Evolutionary conservation across 805 yeast genomes (phyloP).

Genomic region (Ogataea dorogensis): DNA sequence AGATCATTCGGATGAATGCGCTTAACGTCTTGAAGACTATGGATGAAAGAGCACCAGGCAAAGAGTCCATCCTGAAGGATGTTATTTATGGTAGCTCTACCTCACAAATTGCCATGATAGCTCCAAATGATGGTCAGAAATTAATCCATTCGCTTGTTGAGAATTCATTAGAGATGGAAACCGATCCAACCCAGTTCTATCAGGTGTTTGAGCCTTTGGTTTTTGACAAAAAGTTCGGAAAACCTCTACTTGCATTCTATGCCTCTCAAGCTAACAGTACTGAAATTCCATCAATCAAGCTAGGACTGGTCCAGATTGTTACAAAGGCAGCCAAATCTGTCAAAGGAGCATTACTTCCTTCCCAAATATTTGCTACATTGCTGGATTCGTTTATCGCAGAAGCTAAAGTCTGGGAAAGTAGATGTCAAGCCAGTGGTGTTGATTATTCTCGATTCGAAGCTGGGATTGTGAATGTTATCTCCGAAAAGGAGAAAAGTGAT

Average conservation of each 20-base stretch:
- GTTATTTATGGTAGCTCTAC: slow-evolving; percentile 56
- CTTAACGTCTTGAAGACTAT: slow-evolving; percentile 39
- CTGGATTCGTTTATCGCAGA: slow-evolving; percentile 43
- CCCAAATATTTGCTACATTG: slow-evolving; percentile 46
- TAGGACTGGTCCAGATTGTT: slow-evolving; percentile 46
- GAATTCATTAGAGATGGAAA: slow-evolving; percentile 40
- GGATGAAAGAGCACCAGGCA: slow-evolving; percentile 34
- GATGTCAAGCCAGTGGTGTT: slow-evolving; percentile 48
- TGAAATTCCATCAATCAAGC: slow-evolving; percentile 56
- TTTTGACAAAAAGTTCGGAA: slow-evolving; percentile 55
- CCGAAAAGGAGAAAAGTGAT: slow-evolving; percentile 56
- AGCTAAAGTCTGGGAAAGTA: slow-evolving; percentile 45
- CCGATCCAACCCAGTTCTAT: slow-evolving; percentile 51
- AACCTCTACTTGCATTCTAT: slow-evolving; percentile 59
- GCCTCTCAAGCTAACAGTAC: slow-evolving; percentile 62
- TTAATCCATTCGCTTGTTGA: slow-evolving; percentile 42
- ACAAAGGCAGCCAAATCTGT: slow-evolving; percentile 38
- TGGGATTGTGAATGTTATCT: slow-evolving; percentile 56
- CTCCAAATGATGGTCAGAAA: slow-evolving; percentile 60
- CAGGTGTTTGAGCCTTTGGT: slow-evolving; percentile 34
- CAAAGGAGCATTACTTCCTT: slow-evolving; percentile 44
- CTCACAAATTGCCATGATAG: slow-evolving; percentile 50
- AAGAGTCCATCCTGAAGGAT: slow-evolving; percentile 49
- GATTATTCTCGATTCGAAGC: slow-evolving; percentile 55
- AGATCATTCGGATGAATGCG: slow-evolving; percentile 48